A percentile compares a stretch with the other conserved stretches of the same genome.
Evolutionary conservation across 306 rosid genomes (phyloP).

Genomic region (Luffa aegyptiaca): DNA sequence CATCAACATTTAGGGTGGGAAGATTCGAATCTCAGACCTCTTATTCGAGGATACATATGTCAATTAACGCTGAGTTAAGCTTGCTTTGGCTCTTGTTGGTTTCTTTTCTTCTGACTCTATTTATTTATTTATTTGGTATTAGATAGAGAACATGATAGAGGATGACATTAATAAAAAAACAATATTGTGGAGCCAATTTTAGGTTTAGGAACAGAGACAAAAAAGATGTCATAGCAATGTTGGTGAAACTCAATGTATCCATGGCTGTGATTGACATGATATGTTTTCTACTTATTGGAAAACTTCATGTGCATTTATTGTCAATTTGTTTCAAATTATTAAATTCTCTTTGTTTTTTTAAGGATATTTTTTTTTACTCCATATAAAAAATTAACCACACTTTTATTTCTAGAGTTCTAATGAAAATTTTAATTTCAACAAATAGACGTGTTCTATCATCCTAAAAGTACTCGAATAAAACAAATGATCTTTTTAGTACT

Average conservation of each 20-base stretch:
- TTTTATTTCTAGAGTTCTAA: not conserved
- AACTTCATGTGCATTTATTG: slow-evolving; percentile 9
- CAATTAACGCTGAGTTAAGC: too few species aligned
- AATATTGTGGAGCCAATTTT: not conserved
- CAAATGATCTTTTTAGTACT: too few species aligned
- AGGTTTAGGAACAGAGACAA: not conserved
- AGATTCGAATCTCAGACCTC: too few species aligned
- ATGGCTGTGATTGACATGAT: slow-evolving; percentile 4
- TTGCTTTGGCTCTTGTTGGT: too few species aligned
- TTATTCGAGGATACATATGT: too few species aligned
- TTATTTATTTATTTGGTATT: not conserved
- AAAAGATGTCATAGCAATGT: not conserved
- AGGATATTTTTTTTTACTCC: not conserved
- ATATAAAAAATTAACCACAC: not conserved
- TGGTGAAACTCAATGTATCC: not conserved
- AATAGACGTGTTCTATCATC: not conserved
- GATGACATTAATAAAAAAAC: not conserved
- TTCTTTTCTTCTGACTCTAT: too few species aligned
- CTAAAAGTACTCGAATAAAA: too few species aligned
- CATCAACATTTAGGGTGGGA: too few species aligned
- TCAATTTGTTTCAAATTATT: not conserved
- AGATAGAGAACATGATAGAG: not conserved
- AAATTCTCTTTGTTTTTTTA: not conserved
- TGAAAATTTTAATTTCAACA: not conserved
- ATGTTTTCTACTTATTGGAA: slow-evolving; percentile 1